A percentile compares a stretch with the other conserved stretches of the same genome.
Conservation (phyloP, 1,284 basidiomycete genomes). For the Ustilago loliicola region DNA sequence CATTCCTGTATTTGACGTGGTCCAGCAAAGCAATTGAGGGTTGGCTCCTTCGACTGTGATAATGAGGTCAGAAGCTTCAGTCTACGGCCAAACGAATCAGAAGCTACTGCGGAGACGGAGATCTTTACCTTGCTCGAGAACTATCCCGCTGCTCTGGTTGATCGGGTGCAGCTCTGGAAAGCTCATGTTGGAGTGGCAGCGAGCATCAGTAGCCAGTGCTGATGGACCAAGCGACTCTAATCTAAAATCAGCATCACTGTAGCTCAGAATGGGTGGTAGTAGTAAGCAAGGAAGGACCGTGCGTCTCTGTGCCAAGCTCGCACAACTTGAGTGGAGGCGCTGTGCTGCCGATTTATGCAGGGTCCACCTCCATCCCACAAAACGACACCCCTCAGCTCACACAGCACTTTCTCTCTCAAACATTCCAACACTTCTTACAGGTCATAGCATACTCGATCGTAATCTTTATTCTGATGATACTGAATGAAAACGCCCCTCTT, state of each 20-base stretch:
- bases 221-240: too few relatives aligned
- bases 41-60: constrained; percentile 9
- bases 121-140: background rate
- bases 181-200: background rate
- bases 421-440: too few relatives aligned
- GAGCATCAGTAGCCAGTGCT: background rate
- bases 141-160: background rate
- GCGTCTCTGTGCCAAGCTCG: too few relatives aligned
- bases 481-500: background rate
- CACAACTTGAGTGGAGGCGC: too few relatives aligned
- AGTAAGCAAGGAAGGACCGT: constrained; percentile 3
- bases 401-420: too few relatives aligned
- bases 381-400: background rate
- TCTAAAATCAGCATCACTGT: background rate
- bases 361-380: too few relatives aligned
- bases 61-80: too few relatives aligned
- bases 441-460: background rate
- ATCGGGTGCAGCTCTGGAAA: background rate
- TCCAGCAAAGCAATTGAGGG: constrained; percentile 8
- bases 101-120: background rate
- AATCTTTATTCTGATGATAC: background rate
- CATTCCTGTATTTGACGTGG: background rate
- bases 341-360: too few relatives aligned
- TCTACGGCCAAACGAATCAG: too few relatives aligned
- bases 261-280: background rate